Evolutionary conservation across 129 eudicot genomes (phyloP), one percentile per base, ranked within the genome.

Genomic region (Chrysanthemum makinoi): DNA sequence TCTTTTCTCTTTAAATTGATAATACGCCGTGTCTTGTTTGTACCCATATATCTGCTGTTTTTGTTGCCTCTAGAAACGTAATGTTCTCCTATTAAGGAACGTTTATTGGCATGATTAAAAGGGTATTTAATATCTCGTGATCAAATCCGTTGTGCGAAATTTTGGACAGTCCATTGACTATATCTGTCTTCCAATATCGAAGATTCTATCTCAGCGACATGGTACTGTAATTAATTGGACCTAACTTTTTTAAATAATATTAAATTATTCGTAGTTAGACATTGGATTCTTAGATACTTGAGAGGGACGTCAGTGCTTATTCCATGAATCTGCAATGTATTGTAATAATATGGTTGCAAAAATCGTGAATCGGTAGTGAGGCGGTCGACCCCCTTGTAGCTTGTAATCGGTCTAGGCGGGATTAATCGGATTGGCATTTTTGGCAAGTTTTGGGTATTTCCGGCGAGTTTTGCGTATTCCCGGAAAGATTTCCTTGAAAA

Each of bases 41-140:
- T 47, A 28, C 68, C 48, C 58, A 56, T 66, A 18, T 56, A 55
- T 59, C 35, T 66, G 50, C 73, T 67, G n/a, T 9, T 39, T 18
- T 12, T 66, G 10, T 59, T 24, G 26, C 65, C 65, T 59, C 28
- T 0, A 60, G 19, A 60, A 28, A 11, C 0, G 6, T 57, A 14
- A 57, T 17, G 22, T 58, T 26, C 44, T 73, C 63, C 19, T 13
- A 62, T 33, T 13, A 50, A 52, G 20, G 24, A 53, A 10, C 13
- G 3, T n/a, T 43, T 51, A 20, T 7, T 53, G 11, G 30, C 33
- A 64, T 64, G 52, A 14, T 43, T 28, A 22, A 30, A 74, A 22
- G 30, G 66, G 58, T 20, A 56, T 64, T 53, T 58, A 44, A 10
- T 53, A 11, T 4, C n/a, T 54, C 16, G 64, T 65, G 44, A 39